Percentiles rank a stretch among this genome's conserved stretches.
Evolutionary conservation across 768 basidiomycete genomes (phyloP).

Genomic region (Termitomyces sp.): DNA sequence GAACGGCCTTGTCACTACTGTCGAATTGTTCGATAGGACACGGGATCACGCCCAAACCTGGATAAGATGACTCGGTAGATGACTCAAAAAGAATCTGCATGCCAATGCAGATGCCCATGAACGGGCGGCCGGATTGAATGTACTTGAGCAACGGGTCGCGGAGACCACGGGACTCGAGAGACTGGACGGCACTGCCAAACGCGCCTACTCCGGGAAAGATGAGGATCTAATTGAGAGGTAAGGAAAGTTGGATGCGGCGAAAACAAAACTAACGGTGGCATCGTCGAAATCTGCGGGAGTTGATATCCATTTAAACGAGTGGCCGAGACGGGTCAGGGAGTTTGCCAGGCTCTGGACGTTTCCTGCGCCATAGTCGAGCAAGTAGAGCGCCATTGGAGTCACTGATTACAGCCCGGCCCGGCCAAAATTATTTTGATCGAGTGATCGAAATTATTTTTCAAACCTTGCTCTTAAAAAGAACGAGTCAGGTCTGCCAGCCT

Average conservation of each 20-base stretch:
- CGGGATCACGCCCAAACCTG: constrained; percentile 87
- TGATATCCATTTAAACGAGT: constrained; percentile 86
- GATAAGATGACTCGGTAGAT: constrained; percentile 70
- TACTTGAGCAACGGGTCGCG: constrained; percentile 78
- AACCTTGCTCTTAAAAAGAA: background rate
- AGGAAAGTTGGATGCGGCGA: constrained; percentile 11
- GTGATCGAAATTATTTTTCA: constrained; percentile 13
- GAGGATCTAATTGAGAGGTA: constrained; percentile 57
- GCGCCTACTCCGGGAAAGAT: constrained; percentile 97
- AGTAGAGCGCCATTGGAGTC: constrained; percentile 52
- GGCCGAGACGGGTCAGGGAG: constrained; percentile 78
- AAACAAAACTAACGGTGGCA: constrained; percentile 69
- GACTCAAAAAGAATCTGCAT: constrained; percentile 93
- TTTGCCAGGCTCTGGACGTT: constrained; percentile 94
- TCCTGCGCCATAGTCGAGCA: constrained; percentile 96
- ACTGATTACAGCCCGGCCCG: constrained; percentile 1
- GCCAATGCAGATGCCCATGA: constrained; percentile 98
- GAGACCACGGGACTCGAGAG: constrained; percentile 67
- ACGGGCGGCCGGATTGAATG: constrained; percentile 83
- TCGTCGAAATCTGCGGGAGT: constrained; percentile 75
- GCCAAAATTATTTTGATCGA: constrained; percentile 2
- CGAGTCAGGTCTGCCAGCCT: constrained; percentile 3
- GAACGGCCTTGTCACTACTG: constrained; percentile 76
- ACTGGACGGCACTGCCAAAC: constrained; percentile 82
- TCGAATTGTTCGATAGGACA: constrained; percentile 72